Conservation (phyloP, 139 green algal genomes). For the Zygnema circumcarinatum region DNA sequence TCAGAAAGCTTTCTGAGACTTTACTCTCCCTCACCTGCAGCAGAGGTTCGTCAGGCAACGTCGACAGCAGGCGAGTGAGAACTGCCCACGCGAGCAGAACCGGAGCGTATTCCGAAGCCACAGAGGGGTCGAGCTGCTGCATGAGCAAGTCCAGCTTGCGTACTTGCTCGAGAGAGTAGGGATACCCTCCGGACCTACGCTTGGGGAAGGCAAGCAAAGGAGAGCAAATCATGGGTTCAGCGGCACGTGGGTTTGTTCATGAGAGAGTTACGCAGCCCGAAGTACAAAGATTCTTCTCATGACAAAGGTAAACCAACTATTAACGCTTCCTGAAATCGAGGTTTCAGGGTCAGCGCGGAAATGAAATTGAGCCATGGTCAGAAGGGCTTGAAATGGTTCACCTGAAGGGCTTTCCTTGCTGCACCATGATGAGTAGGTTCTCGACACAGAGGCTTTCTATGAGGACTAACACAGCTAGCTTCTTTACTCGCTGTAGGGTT, state of each 20-base stretch:
- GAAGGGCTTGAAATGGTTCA: too few relatives aligned
- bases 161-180: neutral
- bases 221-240: too few relatives aligned
- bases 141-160: neutral
- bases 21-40: neutral
- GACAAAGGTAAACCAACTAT: too few relatives aligned
- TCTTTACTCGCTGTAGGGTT: neutral
- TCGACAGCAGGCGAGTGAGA: neutral
- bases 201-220: neutral
- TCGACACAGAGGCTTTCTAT: neutral
- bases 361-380: too few relatives aligned
- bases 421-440: neutral
- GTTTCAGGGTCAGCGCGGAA: too few relatives aligned
- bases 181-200: neutral
- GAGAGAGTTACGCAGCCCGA: too few relatives aligned
- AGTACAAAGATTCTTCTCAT: too few relatives aligned
- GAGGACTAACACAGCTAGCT: neutral
- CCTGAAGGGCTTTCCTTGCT: neutral
- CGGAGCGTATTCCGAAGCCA: constrained; percentile 1
- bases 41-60: neutral
- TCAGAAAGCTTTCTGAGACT: neutral
- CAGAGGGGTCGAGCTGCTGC: neutral
- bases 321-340: too few relatives aligned
- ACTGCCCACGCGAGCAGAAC: constrained; percentile 12
- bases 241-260: too few relatives aligned